Percentiles rank a stretch among this genome's conserved stretches.
Evolutionary conservation across 2,329 filamentous ascomycete genomes (phyloP).

Genomic region (Colletotrichum neosansevieriae): DNA sequence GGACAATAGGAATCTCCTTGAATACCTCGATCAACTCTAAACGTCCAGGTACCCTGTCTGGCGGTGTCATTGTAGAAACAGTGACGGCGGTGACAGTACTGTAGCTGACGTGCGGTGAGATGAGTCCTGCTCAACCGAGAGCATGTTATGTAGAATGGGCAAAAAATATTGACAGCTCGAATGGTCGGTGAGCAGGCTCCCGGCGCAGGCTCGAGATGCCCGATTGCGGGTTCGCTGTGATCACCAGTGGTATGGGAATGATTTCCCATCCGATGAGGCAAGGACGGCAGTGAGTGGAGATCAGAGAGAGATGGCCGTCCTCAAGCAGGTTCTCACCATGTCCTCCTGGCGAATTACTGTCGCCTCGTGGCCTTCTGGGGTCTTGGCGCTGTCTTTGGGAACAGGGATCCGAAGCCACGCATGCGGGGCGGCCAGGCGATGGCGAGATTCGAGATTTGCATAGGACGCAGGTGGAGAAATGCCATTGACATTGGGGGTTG

Average conservation of each 20-base stretch:
- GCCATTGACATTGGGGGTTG: neutral
- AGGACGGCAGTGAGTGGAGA: neutral
- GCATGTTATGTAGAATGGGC: neutral
- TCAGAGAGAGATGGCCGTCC: neutral
- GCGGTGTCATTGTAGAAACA: conserved; percentile 10
- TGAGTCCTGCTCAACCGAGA: neutral
- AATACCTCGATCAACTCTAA: neutral
- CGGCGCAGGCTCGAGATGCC: neutral
- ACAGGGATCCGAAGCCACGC: conserved; percentile 1
- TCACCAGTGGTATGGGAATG: neutral
- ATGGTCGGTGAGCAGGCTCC: neutral
- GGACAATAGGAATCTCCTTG: conserved; percentile 20
- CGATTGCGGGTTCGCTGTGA: neutral
- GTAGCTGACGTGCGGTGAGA: neutral
- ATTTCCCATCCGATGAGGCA: conserved; percentile 7
- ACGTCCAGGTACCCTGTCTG: neutral
- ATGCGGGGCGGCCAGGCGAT: neutral
- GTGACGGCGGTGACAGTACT: neutral
- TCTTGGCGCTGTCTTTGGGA: neutral
- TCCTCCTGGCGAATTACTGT: conserved; percentile 1
- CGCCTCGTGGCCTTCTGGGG: neutral
- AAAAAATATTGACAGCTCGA: neutral
- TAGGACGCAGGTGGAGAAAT: neutral
- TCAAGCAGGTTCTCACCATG: neutral
- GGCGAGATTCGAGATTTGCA: conserved; percentile 11